Conservation (phyloP, 2,329 filamentous ascomycete genomes). For the Alternaria incomplexa region DNA sequence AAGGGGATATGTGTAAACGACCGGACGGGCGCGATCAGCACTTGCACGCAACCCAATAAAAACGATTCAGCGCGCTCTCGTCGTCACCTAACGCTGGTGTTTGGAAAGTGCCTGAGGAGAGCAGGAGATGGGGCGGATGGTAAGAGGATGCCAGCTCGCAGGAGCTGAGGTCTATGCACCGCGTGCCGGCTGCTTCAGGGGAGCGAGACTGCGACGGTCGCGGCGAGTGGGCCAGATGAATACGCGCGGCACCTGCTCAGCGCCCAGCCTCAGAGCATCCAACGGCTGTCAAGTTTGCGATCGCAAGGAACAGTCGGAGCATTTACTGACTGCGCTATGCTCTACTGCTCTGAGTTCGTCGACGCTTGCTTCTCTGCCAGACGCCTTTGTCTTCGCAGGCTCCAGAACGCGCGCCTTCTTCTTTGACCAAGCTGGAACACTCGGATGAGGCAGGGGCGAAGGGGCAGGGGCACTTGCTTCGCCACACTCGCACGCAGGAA, state of each 20-base stretch:
- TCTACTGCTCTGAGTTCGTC: background rate
- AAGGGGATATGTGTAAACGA: conserved; percentile 31
- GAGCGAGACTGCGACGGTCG: conserved; percentile 35
- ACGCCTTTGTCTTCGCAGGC: conserved; percentile 4
- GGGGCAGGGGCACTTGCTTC: conserved; percentile 19
- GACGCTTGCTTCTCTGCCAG: background rate
- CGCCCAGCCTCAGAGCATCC: conserved; percentile 21
- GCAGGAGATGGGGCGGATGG: conserved; percentile 26
- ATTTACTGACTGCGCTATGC: background rate
- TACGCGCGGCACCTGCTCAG: conserved; percentile 30
- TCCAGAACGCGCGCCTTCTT: conserved; percentile 18
- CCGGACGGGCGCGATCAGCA: conserved; percentile 40
- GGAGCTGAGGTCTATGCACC: conserved; percentile 26
- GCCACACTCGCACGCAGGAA: conserved; percentile 32
- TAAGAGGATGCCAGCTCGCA: conserved; percentile 28
- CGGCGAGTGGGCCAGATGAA: conserved; percentile 32
- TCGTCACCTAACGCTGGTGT: conserved; percentile 25
- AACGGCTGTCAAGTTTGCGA: conserved; percentile 9
- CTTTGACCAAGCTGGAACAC: conserved; percentile 2
- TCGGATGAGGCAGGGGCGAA: conserved; percentile 23
- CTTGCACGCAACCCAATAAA: conserved; percentile 25
- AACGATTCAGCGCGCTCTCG: conserved; percentile 15
- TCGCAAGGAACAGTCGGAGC: background rate
- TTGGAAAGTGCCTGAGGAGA: conserved; percentile 35
- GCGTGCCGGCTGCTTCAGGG: conserved; percentile 34